phyloP scores from a whole-genome alignment of 2,329 filamentous ascomycete species.

The Blastomyces parvus region DNA sequence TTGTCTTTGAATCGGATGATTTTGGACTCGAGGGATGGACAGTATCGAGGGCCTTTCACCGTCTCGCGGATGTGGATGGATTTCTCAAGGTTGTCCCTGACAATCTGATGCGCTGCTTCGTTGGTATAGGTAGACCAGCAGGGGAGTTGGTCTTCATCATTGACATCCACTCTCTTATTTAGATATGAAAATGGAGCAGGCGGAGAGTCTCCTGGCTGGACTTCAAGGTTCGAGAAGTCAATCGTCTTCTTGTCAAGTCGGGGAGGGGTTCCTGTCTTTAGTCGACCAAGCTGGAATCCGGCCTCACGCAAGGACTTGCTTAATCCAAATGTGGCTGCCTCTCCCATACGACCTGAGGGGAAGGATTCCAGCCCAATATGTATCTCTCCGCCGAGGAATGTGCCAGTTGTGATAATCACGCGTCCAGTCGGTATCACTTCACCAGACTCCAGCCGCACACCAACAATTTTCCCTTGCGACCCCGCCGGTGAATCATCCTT shows the following conservation, averaged over 20 bases:
- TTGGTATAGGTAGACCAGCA: constrained; percentile 88
- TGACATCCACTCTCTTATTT: constrained; percentile 64
- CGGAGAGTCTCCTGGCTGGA: constrained; percentile 72
- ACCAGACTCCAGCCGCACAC: constrained; percentile 78
- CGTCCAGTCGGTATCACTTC: constrained; percentile 68
- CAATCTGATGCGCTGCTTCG: constrained; percentile 66
- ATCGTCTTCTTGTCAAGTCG: constrained; percentile 75
- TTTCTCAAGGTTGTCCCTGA: constrained; percentile 84
- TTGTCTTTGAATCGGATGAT: constrained; percentile 79
- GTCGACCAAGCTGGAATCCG: constrained; percentile 75
- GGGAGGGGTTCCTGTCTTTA: constrained; percentile 95
- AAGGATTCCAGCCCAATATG: constrained; percentile 81
- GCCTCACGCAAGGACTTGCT: constrained; percentile 84
- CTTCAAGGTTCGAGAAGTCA: constrained; percentile 61
- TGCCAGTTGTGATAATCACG: constrained; percentile 92
- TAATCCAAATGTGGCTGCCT: constrained; percentile 82
- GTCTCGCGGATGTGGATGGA: constrained; percentile 94
- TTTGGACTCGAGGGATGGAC: constrained; percentile 90
- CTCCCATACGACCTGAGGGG: constrained; percentile 84
- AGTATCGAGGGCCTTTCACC: constrained; percentile 88
- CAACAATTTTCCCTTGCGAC: constrained; percentile 63
- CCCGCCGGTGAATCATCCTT: constrained; percentile 41
- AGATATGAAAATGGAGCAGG: constrained; percentile 88
- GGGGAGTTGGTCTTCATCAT: constrained; percentile 61
- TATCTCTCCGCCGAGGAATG: constrained; percentile 90